Evolutionary conservation across 768 basidiomycete species (phyloP).

Genomic region (Hirschioporus abietinus): DNA sequence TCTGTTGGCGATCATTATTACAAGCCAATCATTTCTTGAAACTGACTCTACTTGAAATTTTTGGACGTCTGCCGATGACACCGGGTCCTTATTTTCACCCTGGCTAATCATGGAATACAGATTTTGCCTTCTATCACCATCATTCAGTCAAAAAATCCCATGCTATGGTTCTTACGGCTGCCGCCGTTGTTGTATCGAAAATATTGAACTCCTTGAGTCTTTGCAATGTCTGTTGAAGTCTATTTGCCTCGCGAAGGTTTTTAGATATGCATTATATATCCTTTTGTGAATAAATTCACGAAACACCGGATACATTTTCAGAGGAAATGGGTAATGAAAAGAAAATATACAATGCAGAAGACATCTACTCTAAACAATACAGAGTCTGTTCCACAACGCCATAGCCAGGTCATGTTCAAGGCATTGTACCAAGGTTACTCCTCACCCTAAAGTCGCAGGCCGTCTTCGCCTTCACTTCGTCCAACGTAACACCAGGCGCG

Average conservation of each 20-base stretch:
- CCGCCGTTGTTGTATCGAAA: no score
- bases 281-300: no score
- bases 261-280: no score
- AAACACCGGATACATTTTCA: no score
- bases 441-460: constrained; percentile 73
- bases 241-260: no score
- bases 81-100: no score
- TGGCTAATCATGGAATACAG: neutral
- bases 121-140: neutral
- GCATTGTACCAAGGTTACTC: constrained; percentile 34
- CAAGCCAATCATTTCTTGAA: neutral
- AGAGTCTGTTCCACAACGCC: neutral
- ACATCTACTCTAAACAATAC: neutral
- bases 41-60: neutral
- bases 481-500: constrained; percentile 78
- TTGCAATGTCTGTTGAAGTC: no score
- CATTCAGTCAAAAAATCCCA: neutral
- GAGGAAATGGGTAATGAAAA: neutral
- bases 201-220: no score
- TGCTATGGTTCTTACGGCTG: neutral
- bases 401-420: neutral
- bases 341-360: neutral
- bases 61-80: neutral
- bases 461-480: constrained; percentile 84
- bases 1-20: neutral